Percentiles rank a stretch among this genome's conserved stretches.
phyloP scores from a whole-genome alignment of 495 filamentous ascomycete genomes.

The Penicillium pulvis region DNA sequence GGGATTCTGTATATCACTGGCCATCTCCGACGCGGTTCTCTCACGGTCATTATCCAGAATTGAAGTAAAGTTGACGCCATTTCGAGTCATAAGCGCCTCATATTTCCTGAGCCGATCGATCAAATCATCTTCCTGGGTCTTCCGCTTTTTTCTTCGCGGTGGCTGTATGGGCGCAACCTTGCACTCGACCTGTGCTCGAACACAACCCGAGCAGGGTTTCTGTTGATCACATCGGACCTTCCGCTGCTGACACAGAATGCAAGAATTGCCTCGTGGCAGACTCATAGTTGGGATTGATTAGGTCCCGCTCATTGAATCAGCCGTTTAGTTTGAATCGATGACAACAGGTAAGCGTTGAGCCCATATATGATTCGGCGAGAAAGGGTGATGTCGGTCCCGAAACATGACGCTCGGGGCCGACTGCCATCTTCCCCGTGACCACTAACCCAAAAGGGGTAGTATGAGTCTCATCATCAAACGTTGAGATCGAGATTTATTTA shows the following conservation, averaged over 20 bases:
- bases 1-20: not conserved
- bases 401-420: conserved; percentile 1
- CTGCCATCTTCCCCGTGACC: not conserved
- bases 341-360: not conserved
- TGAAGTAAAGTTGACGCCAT: conserved; percentile 30
- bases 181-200: conserved; percentile 31
- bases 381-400: conserved; percentile 6
- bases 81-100: conserved; percentile 29
- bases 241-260: conserved; percentile 33
- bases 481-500: not conserved
- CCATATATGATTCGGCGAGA: not conserved
- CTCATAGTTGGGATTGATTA: conserved; percentile 2
- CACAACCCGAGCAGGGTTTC: conserved; percentile 36
- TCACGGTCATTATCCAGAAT: conserved; percentile 5
- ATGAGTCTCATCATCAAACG: not conserved
- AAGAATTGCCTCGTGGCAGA: conserved; percentile 17
- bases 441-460: not conserved
- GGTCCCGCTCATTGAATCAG: not conserved
- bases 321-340: not conserved
- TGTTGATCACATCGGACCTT: conserved; percentile 42
- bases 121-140: conserved; percentile 24
- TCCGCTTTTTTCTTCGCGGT: conserved; percentile 23
- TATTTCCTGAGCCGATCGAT: conserved; percentile 26
- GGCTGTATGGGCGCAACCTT: conserved; percentile 22
- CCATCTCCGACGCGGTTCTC: not conserved